Evolutionary conservation across 2,329 filamentous ascomycete species (phyloP), one percentile per base, ranked within the genome.

Genomic region (Paraphaeosphaeria sporulosa): DNA sequence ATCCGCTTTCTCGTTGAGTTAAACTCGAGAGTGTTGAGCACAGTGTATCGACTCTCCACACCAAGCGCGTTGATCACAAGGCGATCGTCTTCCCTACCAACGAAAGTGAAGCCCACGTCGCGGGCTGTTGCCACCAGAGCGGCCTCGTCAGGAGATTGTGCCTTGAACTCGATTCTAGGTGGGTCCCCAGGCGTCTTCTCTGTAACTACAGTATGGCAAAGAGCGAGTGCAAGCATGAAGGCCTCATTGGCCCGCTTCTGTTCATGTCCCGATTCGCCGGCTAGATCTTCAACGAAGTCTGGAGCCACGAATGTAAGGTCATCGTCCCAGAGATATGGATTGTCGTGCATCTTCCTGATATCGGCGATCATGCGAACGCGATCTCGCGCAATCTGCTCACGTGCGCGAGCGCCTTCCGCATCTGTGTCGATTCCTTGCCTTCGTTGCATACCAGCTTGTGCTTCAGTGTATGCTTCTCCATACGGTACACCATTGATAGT

Each of bases 141-240:
- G 56, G 95, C 93, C 79, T 99, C 95, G 72, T 99, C 95, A 0
- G 95, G 95, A 43, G 94, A 98, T 75, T 99, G 95, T 0, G 95
- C 95, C 80, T 96, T 98, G 85, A 97, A 99, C 30, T 94, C 86
- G 71, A 99, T 95, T 77, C 86, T 91, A 0, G 95, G 94, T 32
- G 90, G 90, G 68, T 98, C 92, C n/a, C 94, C 94, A 0, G 94
- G 93, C 0, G 89, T 88, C 64, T 89, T 89, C 76, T 99, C 95
- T 0, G 94, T 91, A 63, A 99, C 94, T 62, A 99, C 95, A 0
- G 93, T 96, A 76, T 99, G 95, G 72, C 95, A 99, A n/a, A 99
- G 86, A 19, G 95, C 93, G 60, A 99, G 84, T 9, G 91, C 92
- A 55, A 98, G 84, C 94, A 99, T 98, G 75, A 99, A 99, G 65